A percentile compares a stretch with the other conserved stretches of the same genome.
Evolutionary conservation across 2,329 filamentous ascomycete species (phyloP).

Genomic region (Pestalotiopsis sp.): DNA sequence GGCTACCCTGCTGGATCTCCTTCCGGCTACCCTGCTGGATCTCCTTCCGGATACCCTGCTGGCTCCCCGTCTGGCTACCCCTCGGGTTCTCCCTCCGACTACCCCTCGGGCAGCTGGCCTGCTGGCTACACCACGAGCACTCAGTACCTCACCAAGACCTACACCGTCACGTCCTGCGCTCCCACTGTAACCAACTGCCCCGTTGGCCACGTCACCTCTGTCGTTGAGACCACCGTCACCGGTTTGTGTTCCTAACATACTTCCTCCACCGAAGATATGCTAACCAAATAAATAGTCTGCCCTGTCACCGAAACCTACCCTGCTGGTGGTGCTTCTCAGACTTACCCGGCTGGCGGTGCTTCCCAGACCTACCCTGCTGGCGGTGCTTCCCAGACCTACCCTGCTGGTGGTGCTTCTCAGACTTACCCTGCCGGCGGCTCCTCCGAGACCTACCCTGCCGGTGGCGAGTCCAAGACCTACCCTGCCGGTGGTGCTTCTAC

Average conservation of each 20-base stretch:
- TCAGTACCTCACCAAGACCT: slow-evolving; percentile 26
- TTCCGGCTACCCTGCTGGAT: neutral
- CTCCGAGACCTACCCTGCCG: neutral
- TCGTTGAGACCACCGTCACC: slow-evolving; percentile 1
- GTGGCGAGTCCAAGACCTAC: neutral
- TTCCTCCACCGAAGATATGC: neutral
- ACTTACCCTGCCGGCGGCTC: neutral
- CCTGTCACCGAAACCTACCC: neutral
- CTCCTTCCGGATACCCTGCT: neutral
- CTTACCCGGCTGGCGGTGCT: neutral
- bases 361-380: neutral
- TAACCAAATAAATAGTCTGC: neutral
- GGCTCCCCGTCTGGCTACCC: neutral
- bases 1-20: slow-evolving; percentile 13
- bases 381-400: neutral
- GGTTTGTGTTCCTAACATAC: neutral
- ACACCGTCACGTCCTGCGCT: slow-evolving; percentile 36
- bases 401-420: neutral
- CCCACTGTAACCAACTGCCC: slow-evolving; percentile 31
- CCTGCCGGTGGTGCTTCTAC: neutral
- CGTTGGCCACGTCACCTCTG: slow-evolving; percentile 28
- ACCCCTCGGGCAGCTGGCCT: slow-evolving; percentile 1
- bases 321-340: neutral
- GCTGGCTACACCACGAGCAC: slow-evolving; percentile 27
- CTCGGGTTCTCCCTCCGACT: neutral